phyloP scores from a whole-genome alignment of 1,139 yeast genomes.

The Magnusiomyces ingens region DNA sequence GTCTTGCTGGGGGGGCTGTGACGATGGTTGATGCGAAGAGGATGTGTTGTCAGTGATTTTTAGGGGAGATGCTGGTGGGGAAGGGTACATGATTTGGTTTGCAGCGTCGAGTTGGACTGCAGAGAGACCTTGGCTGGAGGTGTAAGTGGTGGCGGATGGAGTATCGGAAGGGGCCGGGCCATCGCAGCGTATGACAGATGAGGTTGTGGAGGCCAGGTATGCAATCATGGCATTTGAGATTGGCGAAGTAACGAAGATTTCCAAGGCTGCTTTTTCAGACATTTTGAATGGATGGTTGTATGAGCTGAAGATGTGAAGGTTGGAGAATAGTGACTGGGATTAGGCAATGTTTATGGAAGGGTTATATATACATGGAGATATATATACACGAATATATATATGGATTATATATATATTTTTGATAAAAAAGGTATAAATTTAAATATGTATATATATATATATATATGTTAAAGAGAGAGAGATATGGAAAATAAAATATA shows the following conservation, averaged over 20 bases:
- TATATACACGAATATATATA: not conserved
- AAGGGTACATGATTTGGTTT: conserved; percentile 8
- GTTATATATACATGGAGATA: no score
- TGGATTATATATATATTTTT: not conserved
- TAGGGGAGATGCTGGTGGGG: conserved; percentile 21
- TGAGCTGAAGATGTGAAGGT: no score
- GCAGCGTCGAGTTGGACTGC: not conserved
- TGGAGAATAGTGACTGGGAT: not conserved
- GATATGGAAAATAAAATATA: no score
- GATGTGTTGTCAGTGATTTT: conserved; percentile 8
- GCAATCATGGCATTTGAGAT: conserved; percentile 74
- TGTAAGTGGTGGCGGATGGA: conserved; percentile 4
- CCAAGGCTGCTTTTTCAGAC: conserved; percentile 60
- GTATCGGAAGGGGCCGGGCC: conserved; percentile 22
- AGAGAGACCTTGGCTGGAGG: not conserved
- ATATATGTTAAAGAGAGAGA: not conserved
- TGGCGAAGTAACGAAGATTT: conserved; percentile 66
- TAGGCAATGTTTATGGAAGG: no score
- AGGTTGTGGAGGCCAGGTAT: conserved; percentile 72
- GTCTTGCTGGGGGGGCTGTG: not conserved
- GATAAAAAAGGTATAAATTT: not conserved
- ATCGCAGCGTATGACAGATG: conserved; percentile 60
- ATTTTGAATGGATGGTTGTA: no score
- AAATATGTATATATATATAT: not conserved
- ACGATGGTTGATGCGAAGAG: not conserved